Evolutionary conservation across 306 rosid genomes (phyloP), one percentile per base, ranked within the genome.

Genomic region (Dalbergia cochinchinensis): DNA sequence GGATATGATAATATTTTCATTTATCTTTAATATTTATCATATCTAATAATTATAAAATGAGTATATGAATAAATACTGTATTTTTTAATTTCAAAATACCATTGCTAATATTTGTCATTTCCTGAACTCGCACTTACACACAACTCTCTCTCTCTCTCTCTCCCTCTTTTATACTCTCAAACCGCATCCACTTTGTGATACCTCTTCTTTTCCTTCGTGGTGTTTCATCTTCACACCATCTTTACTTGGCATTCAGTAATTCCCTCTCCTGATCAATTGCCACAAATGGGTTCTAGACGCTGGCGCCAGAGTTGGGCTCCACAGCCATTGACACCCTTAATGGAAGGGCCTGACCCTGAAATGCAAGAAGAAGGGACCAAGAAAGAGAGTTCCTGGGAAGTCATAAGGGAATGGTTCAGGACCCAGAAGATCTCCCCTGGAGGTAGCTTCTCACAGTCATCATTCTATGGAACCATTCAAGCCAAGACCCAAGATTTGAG

Each of bases 291-390:
- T 67, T 94, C 98, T 0, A 94, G 88, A 6, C 79, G 98, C 35
- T 93, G 91, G 86, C 88, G 90, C 77, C 92, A 88, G 61, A 87
- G 84, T 55, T 95, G 97, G 99, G 90, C 91, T 44, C 89, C 99
- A 35, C 99, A 95, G 62, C 97, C 91, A 54, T 69, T 95, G 81
- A 90, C 99, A 37, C 99, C 99, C 1, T 82, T 95, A 26, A 88
- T 92, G 90, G 98, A 95, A 91, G 97, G 99, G 3, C 99, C 98
- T 0, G 94, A 91, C 86, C 96, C 97, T 5, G 97, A 90, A 35
- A 69, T 92, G 87, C 94, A 89, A 84, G 99, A 92, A 16, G 99
- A 95, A 87, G 88, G 91, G 6, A 84, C 80, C 81, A 95, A 92
- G 58, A 95, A 92, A 37, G 97, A 91, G 86, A 88, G 97, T 22